A percentile compares a stretch with the other conserved stretches of the same genome.
Conservation (phyloP, 1,284 basidiomycete species). For the Vanrija sp. region DNA sequence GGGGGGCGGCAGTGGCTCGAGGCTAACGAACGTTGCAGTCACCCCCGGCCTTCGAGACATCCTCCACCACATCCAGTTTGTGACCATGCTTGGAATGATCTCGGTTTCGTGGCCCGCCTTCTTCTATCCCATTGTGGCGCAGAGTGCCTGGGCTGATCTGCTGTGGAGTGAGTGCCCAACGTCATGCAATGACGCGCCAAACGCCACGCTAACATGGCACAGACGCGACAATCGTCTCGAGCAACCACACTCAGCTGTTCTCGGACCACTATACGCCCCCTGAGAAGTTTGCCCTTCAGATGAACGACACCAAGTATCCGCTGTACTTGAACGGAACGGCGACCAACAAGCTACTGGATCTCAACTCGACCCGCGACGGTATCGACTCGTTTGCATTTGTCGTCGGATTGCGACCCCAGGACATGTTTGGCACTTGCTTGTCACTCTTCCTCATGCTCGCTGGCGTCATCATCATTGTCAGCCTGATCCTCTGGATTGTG, state of each 20-base stretch:
- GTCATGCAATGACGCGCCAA: slow-evolving; percentile 6
- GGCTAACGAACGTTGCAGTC: slow-evolving; percentile 52
- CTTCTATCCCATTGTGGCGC: slow-evolving; percentile 78
- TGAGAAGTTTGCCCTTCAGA: slow-evolving; percentile 62
- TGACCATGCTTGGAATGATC: slow-evolving; percentile 73
- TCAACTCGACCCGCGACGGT: slow-evolving; percentile 51
- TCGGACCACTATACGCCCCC: slow-evolving; percentile 59
- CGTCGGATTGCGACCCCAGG: slow-evolving; percentile 72
- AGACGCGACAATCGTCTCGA: slow-evolving; percentile 67
- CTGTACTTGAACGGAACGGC: slow-evolving; percentile 67
- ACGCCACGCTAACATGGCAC: slow-evolving; percentile 2
- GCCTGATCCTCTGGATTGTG: slow-evolving; percentile 65
- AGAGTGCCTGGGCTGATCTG: slow-evolving; percentile 82
- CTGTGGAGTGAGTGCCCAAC: slow-evolving; percentile 67
- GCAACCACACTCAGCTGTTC: slow-evolving; percentile 62
- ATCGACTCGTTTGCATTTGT: slow-evolving; percentile 74
- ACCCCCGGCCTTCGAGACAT: slow-evolving; percentile 91
- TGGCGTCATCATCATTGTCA: slow-evolving; percentile 65
- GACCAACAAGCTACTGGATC: slow-evolving; percentile 49
- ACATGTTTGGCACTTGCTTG: slow-evolving; percentile 80
- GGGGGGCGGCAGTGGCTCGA: not conserved
- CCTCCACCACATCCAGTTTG: slow-evolving; percentile 82
- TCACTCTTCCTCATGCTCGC: slow-evolving; percentile 76
- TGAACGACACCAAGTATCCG: slow-evolving; percentile 64
- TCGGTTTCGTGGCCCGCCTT: slow-evolving; percentile 92